Evolutionary conservation across 768 basidiomycete genomes (phyloP), one percentile per base, ranked within the genome.

Genomic region (Leccinellum luteum): DNA sequence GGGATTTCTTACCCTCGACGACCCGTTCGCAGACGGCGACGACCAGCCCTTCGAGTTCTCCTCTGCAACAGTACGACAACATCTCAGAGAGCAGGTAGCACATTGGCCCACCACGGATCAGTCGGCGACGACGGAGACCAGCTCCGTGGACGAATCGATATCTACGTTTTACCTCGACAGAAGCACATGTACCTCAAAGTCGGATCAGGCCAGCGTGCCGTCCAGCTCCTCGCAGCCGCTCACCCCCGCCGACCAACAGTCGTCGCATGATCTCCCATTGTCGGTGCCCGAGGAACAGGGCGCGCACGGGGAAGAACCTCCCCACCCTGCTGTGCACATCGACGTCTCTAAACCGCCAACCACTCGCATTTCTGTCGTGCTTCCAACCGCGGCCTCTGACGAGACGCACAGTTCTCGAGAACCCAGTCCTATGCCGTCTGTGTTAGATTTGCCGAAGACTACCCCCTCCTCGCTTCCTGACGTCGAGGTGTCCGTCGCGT

Each of bases 1-100:
- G 62, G 65, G 12, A 41, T 67, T 3, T 60, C 71, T 80, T 53
- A 72, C 78, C 60, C 70, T 82, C 41, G 88, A 90, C 73, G 90
- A 91, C 67, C 85, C 86, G 14, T 91, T 91, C 71, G 78, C 79
- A 1, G 84, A 85, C 49, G 75, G 69, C 10, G 83, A 85, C 41
- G 79, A 81, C 56, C 61, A 74, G 8, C 66, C 71, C 2, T 76
- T 79, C 66, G 77, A 82, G 41, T 88, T 91, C 75, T 82, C 77
- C 17, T 75, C 83, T 3, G 81, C 81, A 45, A 75, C 78, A n/a
- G 79, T 90, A 55, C 83, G 87, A 31, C 74, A 80, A 54, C 87
- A 89, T 55, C 69, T 90, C 50, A 80, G 81, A 48, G 81, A 76
- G 66, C 78, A 78, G 60, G 38, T 70, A 77, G 62, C 73, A 71